A percentile compares a stretch with the other conserved stretches of the same genome.
phyloP scores from a whole-genome alignment of 164 flowering plant genomes.

The Taxillus chinensis region DNA sequence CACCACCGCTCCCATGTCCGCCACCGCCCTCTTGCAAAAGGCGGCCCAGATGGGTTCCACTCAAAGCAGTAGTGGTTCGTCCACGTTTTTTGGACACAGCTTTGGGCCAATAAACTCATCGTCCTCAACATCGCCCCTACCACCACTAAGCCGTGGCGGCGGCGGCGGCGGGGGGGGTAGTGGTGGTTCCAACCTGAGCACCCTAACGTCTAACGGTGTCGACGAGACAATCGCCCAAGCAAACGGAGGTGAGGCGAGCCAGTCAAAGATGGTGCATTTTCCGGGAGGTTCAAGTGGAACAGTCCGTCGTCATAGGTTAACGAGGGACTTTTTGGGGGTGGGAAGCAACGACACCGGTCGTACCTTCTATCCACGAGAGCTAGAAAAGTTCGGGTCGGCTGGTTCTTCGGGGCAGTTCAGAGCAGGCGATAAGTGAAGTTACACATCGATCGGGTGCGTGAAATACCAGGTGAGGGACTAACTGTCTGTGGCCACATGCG shows the following conservation, averaged over 20 bases:
- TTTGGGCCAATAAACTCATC: background rate
- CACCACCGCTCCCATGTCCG: background rate
- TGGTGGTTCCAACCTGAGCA: background rate
- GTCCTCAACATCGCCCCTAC: background rate
- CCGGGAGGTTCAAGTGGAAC: no score
- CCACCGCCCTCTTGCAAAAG: slow-evolving; percentile 1
- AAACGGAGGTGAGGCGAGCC: background rate
- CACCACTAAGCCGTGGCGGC: background rate
- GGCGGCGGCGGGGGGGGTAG: background rate
- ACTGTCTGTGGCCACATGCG: no score
- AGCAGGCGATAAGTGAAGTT: no score
- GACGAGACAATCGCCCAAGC: background rate
- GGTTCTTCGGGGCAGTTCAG: no score
- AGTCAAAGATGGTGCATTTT: background rate
- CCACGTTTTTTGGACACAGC: background rate
- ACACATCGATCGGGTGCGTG: no score
- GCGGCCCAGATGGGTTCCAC: slow-evolving; percentile 3
- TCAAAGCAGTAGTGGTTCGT: background rate
- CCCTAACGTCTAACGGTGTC: background rate
- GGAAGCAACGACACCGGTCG: no score
- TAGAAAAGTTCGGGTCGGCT: no score
- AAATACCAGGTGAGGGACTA: no score
- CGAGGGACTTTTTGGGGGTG: no score
- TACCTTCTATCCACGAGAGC: no score
- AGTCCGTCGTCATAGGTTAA: no score